Percentiles rank a stretch among this genome's conserved stretches.
Conservation (phyloP, 2,329 filamentous ascomycete genomes). For the Pezicula carpinea region DNA sequence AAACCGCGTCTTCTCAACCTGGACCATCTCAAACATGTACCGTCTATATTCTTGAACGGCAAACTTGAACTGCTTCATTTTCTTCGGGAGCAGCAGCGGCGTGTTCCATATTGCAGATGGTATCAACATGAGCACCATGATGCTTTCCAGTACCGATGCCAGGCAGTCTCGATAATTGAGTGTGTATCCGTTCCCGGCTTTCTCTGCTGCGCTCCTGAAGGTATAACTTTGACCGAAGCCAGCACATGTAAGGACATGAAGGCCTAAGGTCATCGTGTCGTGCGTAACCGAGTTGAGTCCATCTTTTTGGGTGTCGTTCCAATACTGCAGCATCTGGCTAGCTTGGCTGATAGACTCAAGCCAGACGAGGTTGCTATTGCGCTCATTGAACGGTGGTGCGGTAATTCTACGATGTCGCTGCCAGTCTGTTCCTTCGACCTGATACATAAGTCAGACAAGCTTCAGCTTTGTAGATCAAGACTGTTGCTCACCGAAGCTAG, state of each 20-base stretch:
- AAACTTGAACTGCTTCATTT: no score
- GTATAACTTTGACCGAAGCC: constrained; percentile 35
- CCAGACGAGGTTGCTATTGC: constrained; percentile 36
- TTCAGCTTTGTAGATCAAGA: background rate
- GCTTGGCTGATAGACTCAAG: constrained; percentile 29
- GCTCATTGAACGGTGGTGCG: constrained; percentile 38
- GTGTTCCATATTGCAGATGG: no score
- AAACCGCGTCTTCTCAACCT: no score
- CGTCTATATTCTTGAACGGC: no score
- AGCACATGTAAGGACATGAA: constrained; percentile 47
- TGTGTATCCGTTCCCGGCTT: constrained; percentile 11
- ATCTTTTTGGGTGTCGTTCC: constrained; percentile 5
- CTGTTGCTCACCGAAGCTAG: background rate
- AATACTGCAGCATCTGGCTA: constrained; percentile 27
- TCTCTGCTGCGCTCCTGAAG: constrained; percentile 6
- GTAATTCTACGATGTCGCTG: constrained; percentile 35
- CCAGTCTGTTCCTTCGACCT: background rate
- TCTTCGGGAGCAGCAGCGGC: no score
- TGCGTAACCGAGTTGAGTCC: constrained; percentile 20
- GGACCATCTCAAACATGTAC: no score
- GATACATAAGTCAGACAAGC: background rate
- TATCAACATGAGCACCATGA: no score
- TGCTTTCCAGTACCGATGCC: background rate
- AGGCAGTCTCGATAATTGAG: constrained; percentile 13
- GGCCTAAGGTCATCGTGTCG: constrained; percentile 43